Percentiles rank a stretch among this genome's conserved stretches.
Conservation (phyloP, 305 asterid genomes). For the Solanum hybrid region DNA sequence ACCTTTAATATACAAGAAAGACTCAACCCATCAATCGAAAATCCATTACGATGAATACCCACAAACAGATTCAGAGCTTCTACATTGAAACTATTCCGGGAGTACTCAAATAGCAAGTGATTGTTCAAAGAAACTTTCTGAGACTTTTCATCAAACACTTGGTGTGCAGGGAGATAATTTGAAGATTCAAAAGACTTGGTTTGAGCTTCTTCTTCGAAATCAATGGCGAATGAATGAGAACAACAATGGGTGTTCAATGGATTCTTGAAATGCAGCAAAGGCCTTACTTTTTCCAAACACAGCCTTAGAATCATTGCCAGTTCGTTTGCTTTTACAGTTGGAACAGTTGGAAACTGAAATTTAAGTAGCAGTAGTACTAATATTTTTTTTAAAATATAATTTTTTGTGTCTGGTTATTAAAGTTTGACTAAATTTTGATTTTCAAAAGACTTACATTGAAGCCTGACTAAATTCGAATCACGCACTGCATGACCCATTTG, state of each 20-base stretch:
- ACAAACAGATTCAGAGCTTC: constrained; percentile 49
- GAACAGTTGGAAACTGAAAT: not conserved
- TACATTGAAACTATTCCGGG: constrained; percentile 36
- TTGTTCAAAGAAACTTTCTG: constrained; percentile 48
- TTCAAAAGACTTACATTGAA: too few species aligned
- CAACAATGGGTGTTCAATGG: constrained; percentile 16
- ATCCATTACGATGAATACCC: constrained; percentile 34
- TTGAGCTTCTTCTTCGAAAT: constrained; percentile 7
- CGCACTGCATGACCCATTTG: too few species aligned
- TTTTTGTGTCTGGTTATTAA: not conserved
- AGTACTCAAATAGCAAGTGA: constrained; percentile 48
- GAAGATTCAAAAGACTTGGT: not conserved
- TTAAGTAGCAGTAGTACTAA: not conserved
- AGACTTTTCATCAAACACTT: constrained; percentile 44
- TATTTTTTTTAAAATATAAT: not conserved
- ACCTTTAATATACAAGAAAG: constrained; percentile 67
- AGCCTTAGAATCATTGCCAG: constrained; percentile 27
- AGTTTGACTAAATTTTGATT: not conserved
- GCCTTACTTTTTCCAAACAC: constrained; percentile 16
- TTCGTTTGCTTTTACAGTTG: not conserved
- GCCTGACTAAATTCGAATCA: too few species aligned
- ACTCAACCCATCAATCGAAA: constrained; percentile 44
- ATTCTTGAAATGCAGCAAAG: constrained; percentile 8
- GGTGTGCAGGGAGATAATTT: constrained; percentile 17
- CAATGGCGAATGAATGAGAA: constrained; percentile 14